Evolutionary conservation across 2,329 filamentous ascomycete genomes (phyloP).

Genomic region (Spiromastix sp.): DNA sequence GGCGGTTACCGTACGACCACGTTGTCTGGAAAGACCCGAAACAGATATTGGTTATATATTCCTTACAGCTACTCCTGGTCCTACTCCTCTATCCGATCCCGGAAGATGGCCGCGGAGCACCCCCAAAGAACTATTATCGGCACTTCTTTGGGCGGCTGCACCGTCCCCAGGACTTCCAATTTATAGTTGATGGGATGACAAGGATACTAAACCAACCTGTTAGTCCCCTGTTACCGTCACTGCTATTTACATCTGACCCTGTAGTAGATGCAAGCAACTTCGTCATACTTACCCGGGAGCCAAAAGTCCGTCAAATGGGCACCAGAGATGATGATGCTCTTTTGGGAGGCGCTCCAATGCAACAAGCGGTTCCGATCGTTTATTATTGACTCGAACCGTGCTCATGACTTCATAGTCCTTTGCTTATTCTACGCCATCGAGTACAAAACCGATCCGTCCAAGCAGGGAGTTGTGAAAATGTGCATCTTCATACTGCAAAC

Average conservation of each 20-base stretch:
- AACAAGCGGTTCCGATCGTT: constrained; percentile 96
- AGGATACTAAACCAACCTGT: constrained; percentile 81
- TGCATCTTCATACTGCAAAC: constrained; percentile 96
- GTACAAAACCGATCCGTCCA: constrained; percentile 72
- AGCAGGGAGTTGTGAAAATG: constrained; percentile 90
- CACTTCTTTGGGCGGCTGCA: constrained; percentile 86
- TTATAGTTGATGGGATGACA: constrained; percentile 89
- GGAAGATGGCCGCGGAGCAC: constrained; percentile 53
- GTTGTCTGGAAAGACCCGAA: constrained; percentile 86
- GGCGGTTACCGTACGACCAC: constrained; percentile 89
- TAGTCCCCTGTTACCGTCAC: constrained; percentile 13
- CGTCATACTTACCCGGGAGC: constrained; percentile 77
- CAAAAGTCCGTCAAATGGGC: constrained; percentile 76
- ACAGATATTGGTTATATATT: constrained; percentile 83
- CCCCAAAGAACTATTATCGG: constrained; percentile 83
- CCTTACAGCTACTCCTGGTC: constrained; percentile 79
- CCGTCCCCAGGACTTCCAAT: constrained; percentile 93
- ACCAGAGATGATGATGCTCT: constrained; percentile 91
- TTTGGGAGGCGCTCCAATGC: constrained; percentile 95
- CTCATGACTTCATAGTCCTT: constrained; percentile 84
- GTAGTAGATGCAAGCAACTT: constrained; percentile 63
- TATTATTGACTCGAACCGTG: constrained; percentile 88
- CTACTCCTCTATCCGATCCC: constrained; percentile 80
- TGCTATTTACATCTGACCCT: constrained; percentile 10
- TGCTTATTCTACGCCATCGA: constrained; percentile 89